These are phyloP conservation scores for Plantago rigida DNA, from an alignment of 305 asterid species.

Conservation along the genomic window DNA sequence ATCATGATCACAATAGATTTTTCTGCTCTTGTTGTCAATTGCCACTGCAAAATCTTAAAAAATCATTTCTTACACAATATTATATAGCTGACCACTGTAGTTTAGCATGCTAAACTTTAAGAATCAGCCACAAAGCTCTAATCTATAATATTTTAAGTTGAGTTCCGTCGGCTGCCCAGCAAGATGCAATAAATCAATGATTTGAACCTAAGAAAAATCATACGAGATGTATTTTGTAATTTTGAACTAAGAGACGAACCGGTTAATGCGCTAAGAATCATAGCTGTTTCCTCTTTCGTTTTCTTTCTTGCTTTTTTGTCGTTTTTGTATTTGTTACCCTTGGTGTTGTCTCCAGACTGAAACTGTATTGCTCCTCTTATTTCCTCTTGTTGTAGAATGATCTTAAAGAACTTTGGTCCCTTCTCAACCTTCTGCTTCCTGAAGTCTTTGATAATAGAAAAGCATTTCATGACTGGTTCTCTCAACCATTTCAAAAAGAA, in stretches of 20 bases:
- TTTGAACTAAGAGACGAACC: conserved; percentile 12
- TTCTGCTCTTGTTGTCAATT: not conserved
- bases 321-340: not conserved
- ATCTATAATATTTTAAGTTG: conserved; percentile 2
- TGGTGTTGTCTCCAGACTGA: conserved; percentile 3
- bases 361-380: conserved; percentile 6
- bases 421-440: conserved; percentile 87
- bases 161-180: conserved; percentile 7
- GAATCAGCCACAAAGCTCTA: conserved; percentile 1
- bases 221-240: conserved; percentile 11
- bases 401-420: conserved; percentile 99
- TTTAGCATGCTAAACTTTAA: conserved; percentile 6
- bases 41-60: not conserved
- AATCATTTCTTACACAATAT: not conserved
- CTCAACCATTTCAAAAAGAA: conserved; percentile 97
- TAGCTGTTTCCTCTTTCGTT: not conserved
- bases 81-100: conserved; percentile 5
- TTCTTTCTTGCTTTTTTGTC: not conserved
- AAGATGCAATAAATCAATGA: not conserved
- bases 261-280: conserved; percentile 6
- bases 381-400: conserved; percentile 64
- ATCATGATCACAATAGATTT: not conserved
- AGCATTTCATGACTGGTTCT: conserved; percentile 99
- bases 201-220: conserved; percentile 5
- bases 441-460: conserved; percentile 94